Conservation (phyloP, 1,284 basidiomycete genomes). For the Irpex rosettiformis region DNA sequence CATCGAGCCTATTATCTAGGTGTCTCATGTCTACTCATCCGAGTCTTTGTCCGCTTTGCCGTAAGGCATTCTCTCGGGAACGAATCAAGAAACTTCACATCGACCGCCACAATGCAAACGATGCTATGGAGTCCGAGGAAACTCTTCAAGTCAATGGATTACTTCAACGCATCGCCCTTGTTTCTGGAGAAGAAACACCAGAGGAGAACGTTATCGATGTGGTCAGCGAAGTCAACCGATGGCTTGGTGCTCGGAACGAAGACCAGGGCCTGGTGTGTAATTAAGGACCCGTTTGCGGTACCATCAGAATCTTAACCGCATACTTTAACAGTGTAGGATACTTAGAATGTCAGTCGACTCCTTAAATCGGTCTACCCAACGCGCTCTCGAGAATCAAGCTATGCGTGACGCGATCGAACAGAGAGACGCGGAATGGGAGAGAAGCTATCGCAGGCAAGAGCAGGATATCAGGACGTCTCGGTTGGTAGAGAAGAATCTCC, state of each 20-base stretch:
- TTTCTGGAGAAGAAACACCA: conserved; percentile 39
- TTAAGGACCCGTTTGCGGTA: conserved; percentile 19
- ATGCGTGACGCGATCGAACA: conserved; percentile 18
- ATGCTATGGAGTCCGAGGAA: conserved; percentile 18
- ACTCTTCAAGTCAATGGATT: conserved; percentile 30
- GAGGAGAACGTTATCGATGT: conserved; percentile 41
- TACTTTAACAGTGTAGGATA: neutral
- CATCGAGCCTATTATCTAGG: conserved; percentile 27
- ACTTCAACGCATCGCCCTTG: conserved; percentile 43
- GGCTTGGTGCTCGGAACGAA: conserved; percentile 32
- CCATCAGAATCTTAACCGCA: neutral
- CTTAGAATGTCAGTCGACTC: conserved; percentile 17
- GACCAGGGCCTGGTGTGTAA: conserved; percentile 19
- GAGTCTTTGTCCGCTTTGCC: conserved; percentile 59
- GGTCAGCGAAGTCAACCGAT: conserved; percentile 42
- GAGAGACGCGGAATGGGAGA: conserved; percentile 25
- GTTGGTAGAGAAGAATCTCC: conserved; percentile 31
- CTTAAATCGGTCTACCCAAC: conserved; percentile 17
- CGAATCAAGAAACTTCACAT: conserved; percentile 61
- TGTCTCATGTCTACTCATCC: conserved; percentile 49
- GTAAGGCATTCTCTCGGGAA: conserved; percentile 49
- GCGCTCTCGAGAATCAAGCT: conserved; percentile 12
- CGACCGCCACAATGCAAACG: conserved; percentile 30
- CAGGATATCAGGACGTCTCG: conserved; percentile 32
- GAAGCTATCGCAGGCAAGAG: conserved; percentile 30